These are phyloP conservation scores for Leccinum subgranulosum DNA, from an alignment of 768 basidiomycete genomes.

Conservation along the genomic window DNA sequence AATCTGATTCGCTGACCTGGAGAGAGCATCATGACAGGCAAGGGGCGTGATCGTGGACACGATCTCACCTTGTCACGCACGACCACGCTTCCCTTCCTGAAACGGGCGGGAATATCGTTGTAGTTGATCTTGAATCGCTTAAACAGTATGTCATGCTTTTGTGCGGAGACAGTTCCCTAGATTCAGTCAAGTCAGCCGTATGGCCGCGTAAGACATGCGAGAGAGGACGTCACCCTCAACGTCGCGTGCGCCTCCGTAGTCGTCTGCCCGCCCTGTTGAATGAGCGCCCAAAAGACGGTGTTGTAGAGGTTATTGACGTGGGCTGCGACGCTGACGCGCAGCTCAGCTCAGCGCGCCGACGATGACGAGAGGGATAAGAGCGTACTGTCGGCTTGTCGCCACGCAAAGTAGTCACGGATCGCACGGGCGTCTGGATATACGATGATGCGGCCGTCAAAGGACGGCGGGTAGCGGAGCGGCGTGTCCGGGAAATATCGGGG, in stretches of 20 bases:
- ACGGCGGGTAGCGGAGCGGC: slow-evolving; percentile 77
- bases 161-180: slow-evolving; percentile 84
- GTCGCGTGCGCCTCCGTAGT: slow-evolving; percentile 79
- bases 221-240: slow-evolving; percentile 52
- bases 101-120: slow-evolving; percentile 66
- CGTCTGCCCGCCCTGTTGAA: slow-evolving; percentile 76
- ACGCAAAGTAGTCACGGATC: slow-evolving; percentile 89
- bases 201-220: background rate
- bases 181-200: slow-evolving; percentile 9
- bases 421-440: slow-evolving; percentile 72
- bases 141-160: slow-evolving; percentile 92
- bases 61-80: slow-evolving; percentile 57
- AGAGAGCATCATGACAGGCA: background rate
- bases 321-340: slow-evolving; percentile 45
- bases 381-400: slow-evolving; percentile 96
- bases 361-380: background rate
- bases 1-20: slow-evolving; percentile 11
- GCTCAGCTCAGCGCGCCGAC: background rate
- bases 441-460: slow-evolving; percentile 88
- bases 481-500: slow-evolving; percentile 68
- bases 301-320: slow-evolving; percentile 99
- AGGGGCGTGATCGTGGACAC: background rate
- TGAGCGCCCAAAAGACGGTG: slow-evolving; percentile 91
- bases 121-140: slow-evolving; percentile 85
- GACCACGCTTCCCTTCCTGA: slow-evolving; percentile 82